Conservation (phyloP, 2,329 filamentous ascomycete genomes). For the Drechslerella stenobrocha region DNA sequence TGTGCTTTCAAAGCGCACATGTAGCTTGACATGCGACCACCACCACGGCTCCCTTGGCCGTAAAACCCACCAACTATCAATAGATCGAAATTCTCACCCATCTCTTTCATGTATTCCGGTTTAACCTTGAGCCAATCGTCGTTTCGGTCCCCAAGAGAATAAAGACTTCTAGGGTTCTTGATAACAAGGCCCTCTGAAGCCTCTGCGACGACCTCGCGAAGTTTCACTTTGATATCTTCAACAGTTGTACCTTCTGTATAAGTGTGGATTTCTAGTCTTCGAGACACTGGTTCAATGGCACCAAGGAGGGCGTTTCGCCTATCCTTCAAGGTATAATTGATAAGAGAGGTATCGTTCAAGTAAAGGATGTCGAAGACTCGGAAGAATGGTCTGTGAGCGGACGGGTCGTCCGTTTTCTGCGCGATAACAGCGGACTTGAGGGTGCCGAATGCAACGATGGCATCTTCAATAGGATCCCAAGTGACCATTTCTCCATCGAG, state of each 20-base stretch:
- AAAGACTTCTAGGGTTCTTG: slow-evolving; percentile 82
- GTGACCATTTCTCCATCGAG: slow-evolving; percentile 98
- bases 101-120: slow-evolving; percentile 96
- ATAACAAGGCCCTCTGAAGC: slow-evolving; percentile 56
- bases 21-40: slow-evolving; percentile 80
- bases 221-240: slow-evolving; percentile 73
- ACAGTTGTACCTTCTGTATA: slow-evolving; percentile 69
- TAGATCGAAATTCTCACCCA: slow-evolving; percentile 89
- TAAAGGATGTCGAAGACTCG: slow-evolving; percentile 89
- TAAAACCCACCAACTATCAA: slow-evolving; percentile 90
- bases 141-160: slow-evolving; percentile 83
- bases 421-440: slow-evolving; percentile 89
- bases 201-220: slow-evolving; percentile 82
- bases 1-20: slow-evolving; percentile 74
- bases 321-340: slow-evolving; percentile 79
- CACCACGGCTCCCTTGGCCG: slow-evolving; percentile 81
- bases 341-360: slow-evolving; percentile 78
- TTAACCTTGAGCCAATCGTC: slow-evolving; percentile 99
- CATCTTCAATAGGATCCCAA: slow-evolving; percentile 85
- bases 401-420: slow-evolving; percentile 66
- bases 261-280: slow-evolving; percentile 79
- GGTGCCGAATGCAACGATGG: slow-evolving; percentile 85
- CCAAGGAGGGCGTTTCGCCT: slow-evolving; percentile 73
- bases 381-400: slow-evolving; percentile 71
- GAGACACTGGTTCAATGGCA: slow-evolving; percentile 70